A percentile compares a stretch with the other conserved stretches of the same genome.
Conservation (phyloP, 2,329 filamentous ascomycete species). For the Scolecobasidium constrictum region DNA sequence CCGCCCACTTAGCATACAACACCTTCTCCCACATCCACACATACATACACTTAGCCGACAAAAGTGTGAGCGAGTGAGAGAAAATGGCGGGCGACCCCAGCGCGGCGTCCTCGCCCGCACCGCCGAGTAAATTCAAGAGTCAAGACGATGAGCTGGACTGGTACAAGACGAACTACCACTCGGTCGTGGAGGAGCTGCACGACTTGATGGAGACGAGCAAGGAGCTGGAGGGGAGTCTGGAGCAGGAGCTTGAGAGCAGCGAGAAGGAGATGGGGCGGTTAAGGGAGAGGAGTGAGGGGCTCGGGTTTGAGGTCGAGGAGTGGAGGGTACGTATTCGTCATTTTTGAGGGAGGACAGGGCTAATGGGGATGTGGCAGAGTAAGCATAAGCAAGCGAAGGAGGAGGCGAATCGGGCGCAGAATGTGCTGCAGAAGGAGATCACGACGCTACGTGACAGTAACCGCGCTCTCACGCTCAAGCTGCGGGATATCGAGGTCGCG, state of each 20-base stretch:
- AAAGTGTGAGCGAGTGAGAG: no score
- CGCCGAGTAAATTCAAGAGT: conserved; percentile 12
- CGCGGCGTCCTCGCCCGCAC: conserved; percentile 8
- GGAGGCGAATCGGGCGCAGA: conserved; percentile 78
- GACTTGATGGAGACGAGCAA: conserved; percentile 92
- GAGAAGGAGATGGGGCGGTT: conserved; percentile 84
- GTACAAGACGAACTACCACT: conserved; percentile 94
- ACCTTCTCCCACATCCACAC: no score
- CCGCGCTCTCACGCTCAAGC: conserved; percentile 66
- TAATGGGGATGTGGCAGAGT: no score
- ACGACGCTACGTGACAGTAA: conserved; percentile 80
- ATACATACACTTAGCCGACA: no score
- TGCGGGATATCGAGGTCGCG: conserved; percentile 92
- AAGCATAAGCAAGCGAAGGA: conserved; percentile 94
- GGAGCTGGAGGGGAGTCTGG: conserved; percentile 86
- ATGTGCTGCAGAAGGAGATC: conserved; percentile 85
- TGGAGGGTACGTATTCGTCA: conserved; percentile 66
- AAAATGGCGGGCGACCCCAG: no score
- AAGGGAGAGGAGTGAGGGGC: conserved; percentile 74
- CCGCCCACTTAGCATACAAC: no score
- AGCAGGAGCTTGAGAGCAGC: conserved; percentile 90
- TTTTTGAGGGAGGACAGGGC: background rate
- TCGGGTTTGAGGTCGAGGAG: conserved; percentile 87
- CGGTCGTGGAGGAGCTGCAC: conserved; percentile 78
- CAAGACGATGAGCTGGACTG: conserved; percentile 72